Conservation (phyloP, 1,139 yeast genomes). For the Spathaspora sp. region DNA sequence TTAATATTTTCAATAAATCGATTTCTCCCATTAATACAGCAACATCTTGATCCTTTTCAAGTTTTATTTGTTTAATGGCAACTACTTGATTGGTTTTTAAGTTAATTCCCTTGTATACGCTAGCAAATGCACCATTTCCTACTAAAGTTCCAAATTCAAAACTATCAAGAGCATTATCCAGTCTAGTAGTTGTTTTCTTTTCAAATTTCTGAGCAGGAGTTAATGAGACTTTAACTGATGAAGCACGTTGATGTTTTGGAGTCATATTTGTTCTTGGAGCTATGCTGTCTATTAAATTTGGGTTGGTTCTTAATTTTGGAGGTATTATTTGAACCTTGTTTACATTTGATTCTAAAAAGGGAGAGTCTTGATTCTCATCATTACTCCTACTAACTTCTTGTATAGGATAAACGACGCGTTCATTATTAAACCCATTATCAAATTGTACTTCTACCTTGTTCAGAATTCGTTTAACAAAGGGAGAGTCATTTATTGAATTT, state of each 20-base stretch:
- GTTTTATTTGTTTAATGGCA: slow-evolving; percentile 80
- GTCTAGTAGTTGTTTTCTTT: slow-evolving; percentile 37
- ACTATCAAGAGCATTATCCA: slow-evolving; percentile 47
- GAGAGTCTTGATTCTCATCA: slow-evolving; percentile 10
- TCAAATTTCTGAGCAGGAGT: slow-evolving; percentile 57
- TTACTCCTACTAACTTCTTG: slow-evolving; percentile 6
- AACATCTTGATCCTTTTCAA: slow-evolving; percentile 48
- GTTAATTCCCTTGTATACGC: slow-evolving; percentile 81
- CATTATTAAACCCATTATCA: slow-evolving; percentile 3
- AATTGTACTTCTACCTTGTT: slow-evolving; percentile 14
- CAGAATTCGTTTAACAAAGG: slow-evolving; percentile 28
- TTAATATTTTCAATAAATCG: slow-evolving; percentile 75
- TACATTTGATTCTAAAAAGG: slow-evolving; percentile 4
- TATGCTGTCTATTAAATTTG: background rate
- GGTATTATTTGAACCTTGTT: background rate
- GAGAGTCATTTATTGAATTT: slow-evolving; percentile 19
- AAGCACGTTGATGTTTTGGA: slow-evolving; percentile 24
- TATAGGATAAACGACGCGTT: slow-evolving; percentile 9
- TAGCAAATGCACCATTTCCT: slow-evolving; percentile 94
- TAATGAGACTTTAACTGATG: slow-evolving; percentile 45
- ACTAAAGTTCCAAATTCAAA: slow-evolving; percentile 69
- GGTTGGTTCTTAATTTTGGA: slow-evolving; percentile 7
- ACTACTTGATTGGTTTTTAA: slow-evolving; percentile 64
- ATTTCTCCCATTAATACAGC: slow-evolving; percentile 76
- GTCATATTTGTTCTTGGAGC: slow-evolving; percentile 12